Evolutionary conservation across 2,329 filamentous ascomycete species (phyloP), one percentile per base, ranked within the genome.

Genomic region (Fusarium pseudoanthophilum): DNA sequence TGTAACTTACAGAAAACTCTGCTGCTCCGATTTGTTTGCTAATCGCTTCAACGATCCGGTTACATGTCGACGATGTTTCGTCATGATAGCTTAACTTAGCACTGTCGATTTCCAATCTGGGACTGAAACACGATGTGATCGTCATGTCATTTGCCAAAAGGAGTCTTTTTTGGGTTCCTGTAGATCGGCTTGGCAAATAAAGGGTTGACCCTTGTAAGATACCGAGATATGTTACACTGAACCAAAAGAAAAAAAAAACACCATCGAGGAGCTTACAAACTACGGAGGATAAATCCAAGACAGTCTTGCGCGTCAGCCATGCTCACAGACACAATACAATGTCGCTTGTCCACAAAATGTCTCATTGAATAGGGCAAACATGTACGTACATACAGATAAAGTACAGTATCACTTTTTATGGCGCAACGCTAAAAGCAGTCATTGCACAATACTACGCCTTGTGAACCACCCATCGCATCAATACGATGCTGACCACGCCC

Each of bases 181-280:
- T 68, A 73, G 71, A 74, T 73, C 71, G 55, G 67, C 67, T 64
- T 71, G 71, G 71, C 71, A 68, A 58, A 46, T 40, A 46, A 55
- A 49, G 52, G 60, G 49, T 53, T 51, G 56, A 68, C 43, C 59
- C 64, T 61, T 46, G 28, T 26, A 39, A 21, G n/a, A 45, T 28
- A 49, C 46, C 45, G 14, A 52, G 36, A 45, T 36, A 28, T 55
- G 67, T 74, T 40, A 40, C 64, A 64, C 62, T 56, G 37, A 58
- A 51, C 45, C 21, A 28, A 49, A 32, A 24, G 21, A 24, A 32
- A 32, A 24, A 28, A 24, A 32, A 32, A 30, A 71, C 49, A 45
- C 36, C 57, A 60, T n/a, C 11, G 4, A 39, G 28, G n/a, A 61
- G 64, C 46, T 64, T 39, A 40, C 28, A 28, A 51, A 51, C 39